Evolutionary conservation across 2,329 filamentous ascomycete genomes (phyloP).

Genomic region (Diaporthe sp.): DNA sequence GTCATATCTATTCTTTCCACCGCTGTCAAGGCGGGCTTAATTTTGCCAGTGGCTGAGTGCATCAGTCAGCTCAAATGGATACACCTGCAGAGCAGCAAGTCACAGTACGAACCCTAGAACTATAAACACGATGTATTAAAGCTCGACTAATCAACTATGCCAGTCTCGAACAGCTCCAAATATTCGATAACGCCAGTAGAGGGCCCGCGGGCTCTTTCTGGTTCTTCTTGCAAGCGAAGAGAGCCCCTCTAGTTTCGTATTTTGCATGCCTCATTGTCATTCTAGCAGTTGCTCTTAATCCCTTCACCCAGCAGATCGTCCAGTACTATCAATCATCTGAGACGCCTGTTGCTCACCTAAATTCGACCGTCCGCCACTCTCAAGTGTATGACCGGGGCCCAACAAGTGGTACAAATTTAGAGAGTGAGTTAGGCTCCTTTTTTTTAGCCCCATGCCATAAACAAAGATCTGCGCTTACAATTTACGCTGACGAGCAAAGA

Average conservation of each 20-base stretch:
- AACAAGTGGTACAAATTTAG: background rate
- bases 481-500: background rate
- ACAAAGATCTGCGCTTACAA: background rate
- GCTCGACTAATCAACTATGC: background rate
- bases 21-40: constrained; percentile 1
- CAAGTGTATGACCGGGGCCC: background rate
- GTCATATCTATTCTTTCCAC: background rate
- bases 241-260: background rate
- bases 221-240: background rate
- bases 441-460: too few relatives aligned
- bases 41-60: constrained; percentile 11
- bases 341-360: background rate
- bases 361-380: background rate
- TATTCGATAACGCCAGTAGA: background rate
- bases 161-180: constrained; percentile 4
- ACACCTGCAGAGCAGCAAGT: background rate
- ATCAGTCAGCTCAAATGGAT: constrained; percentile 13
- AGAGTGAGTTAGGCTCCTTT: background rate
- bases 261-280: constrained; percentile 3
- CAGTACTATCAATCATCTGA: background rate
- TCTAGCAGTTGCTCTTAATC: constrained; percentile 4
- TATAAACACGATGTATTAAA: too few relatives aligned
- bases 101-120: background rate
- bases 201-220: background rate
- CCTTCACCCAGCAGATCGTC: background rate